phyloP scores from a whole-genome alignment of 768 basidiomycete species.

The Lentinula edodes region DNA sequence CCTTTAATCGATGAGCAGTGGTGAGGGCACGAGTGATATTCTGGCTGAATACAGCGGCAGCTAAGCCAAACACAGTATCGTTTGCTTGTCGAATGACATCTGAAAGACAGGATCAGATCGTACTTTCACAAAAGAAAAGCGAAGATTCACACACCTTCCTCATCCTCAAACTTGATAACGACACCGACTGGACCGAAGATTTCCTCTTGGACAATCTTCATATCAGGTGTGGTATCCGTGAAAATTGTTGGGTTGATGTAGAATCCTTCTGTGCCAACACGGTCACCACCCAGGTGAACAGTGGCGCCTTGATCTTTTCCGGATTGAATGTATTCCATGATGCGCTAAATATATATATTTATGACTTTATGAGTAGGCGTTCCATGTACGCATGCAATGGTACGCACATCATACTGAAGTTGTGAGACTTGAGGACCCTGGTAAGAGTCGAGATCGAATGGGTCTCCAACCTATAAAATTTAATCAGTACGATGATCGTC shows the following conservation, averaged over 20 bases:
- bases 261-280: conserved; percentile 48
- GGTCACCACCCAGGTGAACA: conserved; percentile 55
- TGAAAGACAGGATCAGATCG: not conserved
- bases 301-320: conserved; percentile 71
- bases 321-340: conserved; percentile 73
- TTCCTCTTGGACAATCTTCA: conserved; percentile 73
- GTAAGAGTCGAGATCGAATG: conserved; percentile 45
- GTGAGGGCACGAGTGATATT: conserved; percentile 61
- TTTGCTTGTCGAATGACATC: conserved; percentile 1
- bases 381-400: not conserved
- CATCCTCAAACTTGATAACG: conserved; percentile 69
- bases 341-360: conserved; percentile 37
- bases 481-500: no score
- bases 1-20: conserved; percentile 60
- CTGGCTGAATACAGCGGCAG: conserved; percentile 68
- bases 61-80: conserved; percentile 73
- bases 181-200: conserved; percentile 82
- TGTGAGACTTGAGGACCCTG: conserved; percentile 64
- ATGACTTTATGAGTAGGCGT: not conserved
- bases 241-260: conserved; percentile 77
- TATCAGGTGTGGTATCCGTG: conserved; percentile 56
- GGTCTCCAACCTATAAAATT: conserved; percentile 42
- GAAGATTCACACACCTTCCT: conserved; percentile 25
- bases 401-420: conserved; percentile 34
- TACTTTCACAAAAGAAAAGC: not conserved